Conservation (phyloP, 1,284 basidiomycete genomes). For the Leccinum solheimii region DNA sequence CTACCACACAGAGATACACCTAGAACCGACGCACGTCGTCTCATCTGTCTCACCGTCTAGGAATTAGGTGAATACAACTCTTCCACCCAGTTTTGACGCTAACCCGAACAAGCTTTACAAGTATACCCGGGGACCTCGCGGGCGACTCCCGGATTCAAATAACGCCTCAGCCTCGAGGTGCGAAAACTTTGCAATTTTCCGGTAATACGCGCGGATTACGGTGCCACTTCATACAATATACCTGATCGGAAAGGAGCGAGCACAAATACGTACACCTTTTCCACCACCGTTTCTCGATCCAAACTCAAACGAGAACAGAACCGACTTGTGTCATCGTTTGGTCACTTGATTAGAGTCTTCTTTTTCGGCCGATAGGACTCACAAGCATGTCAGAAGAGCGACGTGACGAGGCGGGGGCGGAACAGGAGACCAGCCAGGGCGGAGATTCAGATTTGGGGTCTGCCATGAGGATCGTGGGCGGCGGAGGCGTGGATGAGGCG, state of each 20-base stretch:
- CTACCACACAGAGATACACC: background rate
- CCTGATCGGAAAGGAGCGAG: constrained; percentile 13
- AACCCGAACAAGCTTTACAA: background rate
- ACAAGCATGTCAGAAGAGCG: constrained; percentile 10
- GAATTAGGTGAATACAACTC: background rate
- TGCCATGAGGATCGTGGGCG: constrained; percentile 28
- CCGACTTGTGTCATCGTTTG: background rate
- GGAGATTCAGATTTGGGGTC: constrained; percentile 26
- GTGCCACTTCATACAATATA: constrained; percentile 1
- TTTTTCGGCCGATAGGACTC: constrained; percentile 8
- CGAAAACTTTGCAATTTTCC: constrained; percentile 9
- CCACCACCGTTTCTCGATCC: constrained; percentile 1
- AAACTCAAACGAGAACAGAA: constrained; percentile 6
- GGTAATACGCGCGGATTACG: constrained; percentile 13
- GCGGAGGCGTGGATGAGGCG: constrained; percentile 24
- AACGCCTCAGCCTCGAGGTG: constrained; percentile 8
- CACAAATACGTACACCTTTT: constrained; percentile 1
- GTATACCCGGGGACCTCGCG: background rate
- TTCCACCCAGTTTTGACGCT: background rate
- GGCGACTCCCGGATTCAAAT: constrained; percentile 1
- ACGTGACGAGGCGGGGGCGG: constrained; percentile 3
- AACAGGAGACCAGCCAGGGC: constrained; percentile 8
- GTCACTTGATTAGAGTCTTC: constrained; percentile 9
- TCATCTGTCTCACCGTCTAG: background rate
- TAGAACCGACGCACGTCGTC: constrained; percentile 4